A percentile compares a stretch with the other conserved stretches of the same genome.
phyloP scores from a whole-genome alignment of 2,329 filamentous ascomycete species.

The Aspergillus luchuensis region DNA sequence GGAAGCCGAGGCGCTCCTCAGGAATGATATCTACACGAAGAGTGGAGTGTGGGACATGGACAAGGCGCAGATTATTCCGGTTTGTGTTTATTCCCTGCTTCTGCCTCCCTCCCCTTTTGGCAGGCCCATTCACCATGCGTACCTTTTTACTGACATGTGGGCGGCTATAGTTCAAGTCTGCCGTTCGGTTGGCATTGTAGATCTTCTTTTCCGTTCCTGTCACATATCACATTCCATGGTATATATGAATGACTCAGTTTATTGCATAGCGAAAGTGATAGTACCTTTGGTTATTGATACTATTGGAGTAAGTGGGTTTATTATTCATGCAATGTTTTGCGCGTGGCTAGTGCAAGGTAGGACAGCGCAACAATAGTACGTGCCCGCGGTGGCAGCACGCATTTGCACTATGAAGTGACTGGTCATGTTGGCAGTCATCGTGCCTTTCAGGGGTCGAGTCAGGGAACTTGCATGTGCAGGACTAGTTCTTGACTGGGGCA shows the following conservation, averaged over 20 bases:
- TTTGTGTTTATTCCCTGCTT: constrained; percentile 25
- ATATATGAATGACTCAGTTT: background rate
- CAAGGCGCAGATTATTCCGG: constrained; percentile 54
- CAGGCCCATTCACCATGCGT: background rate
- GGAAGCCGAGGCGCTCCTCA: constrained; percentile 67
- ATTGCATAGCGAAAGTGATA: constrained; percentile 1
- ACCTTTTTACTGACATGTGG: constrained; percentile 5
- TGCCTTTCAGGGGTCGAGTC: background rate
- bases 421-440: background rate
- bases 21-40: constrained; percentile 71
- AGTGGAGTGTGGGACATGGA: constrained; percentile 79
- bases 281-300: background rate
- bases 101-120: background rate
- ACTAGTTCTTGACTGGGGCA: background rate
- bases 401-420: background rate
- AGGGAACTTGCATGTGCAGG: background rate
- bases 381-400: background rate
- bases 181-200: constrained; percentile 24
- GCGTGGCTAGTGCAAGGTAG: background rate
- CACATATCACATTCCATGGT: background rate
- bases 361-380: background rate
- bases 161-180: constrained; percentile 35
- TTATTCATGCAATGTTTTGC: background rate
- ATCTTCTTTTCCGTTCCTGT: background rate
- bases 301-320: background rate